Evolutionary conservation across 139 green algal species (phyloP).

Genomic region (Chlorella sp.): DNA sequence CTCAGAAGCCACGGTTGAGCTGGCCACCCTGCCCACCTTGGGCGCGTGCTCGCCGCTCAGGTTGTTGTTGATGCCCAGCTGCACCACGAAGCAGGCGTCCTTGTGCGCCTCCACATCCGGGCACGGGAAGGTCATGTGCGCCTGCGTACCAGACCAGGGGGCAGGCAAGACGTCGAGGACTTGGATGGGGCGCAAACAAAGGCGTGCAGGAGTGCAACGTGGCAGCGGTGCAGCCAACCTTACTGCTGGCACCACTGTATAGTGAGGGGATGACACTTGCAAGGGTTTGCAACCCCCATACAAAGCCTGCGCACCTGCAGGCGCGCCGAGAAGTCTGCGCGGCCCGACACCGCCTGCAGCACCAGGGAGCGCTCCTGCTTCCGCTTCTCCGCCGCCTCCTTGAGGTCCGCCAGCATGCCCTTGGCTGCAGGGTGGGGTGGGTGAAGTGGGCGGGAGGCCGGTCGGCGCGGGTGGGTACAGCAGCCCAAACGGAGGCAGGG

Average conservation of each 20-base stretch:
- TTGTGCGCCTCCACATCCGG: slow-evolving; percentile 55
- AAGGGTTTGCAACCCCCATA: too few species aligned
- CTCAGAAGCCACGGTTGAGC: background rate
- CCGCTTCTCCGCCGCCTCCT: slow-evolving; percentile 85
- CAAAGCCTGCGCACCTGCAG: background rate
- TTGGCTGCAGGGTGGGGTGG: slow-evolving; percentile 57
- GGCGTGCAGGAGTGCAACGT: too few species aligned
- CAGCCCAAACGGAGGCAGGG: too few species aligned
- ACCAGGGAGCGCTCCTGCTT: slow-evolving; percentile 55
- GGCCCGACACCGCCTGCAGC: slow-evolving; percentile 43
- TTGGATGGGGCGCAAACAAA: too few species aligned
- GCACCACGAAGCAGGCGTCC: slow-evolving; percentile 39
- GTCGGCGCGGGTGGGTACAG: too few species aligned
- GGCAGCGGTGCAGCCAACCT: too few species aligned
- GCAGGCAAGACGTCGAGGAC: background rate
- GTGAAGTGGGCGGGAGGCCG: too few species aligned
- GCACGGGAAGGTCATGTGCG: slow-evolving; percentile 85
- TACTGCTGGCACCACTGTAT: too few species aligned
- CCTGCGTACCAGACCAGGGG: background rate
- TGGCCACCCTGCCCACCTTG: slow-evolving; percentile 16
- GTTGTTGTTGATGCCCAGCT: slow-evolving; percentile 52
- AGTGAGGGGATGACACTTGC: too few species aligned
- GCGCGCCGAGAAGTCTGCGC: slow-evolving; percentile 45
- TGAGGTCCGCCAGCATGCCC: slow-evolving; percentile 90
- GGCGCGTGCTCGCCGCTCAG: slow-evolving; percentile 32